Evolutionary conservation across 2,329 filamentous ascomycete genomes (phyloP).

Genomic region (Fusarium penzigii): DNA sequence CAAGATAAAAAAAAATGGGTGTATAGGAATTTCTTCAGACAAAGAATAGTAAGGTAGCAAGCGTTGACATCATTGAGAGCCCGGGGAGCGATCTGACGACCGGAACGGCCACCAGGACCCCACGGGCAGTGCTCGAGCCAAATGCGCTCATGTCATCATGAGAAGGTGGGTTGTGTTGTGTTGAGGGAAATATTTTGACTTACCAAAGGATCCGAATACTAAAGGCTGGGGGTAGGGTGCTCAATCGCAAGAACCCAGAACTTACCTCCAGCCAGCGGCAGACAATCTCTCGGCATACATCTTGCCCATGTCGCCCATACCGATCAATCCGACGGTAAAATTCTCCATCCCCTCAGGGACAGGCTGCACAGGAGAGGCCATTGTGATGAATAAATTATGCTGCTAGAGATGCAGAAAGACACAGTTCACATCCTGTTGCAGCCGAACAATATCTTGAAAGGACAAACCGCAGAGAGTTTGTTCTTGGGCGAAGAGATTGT

Average conservation of each 20-base stretch:
- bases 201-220: slow-evolving; percentile 12
- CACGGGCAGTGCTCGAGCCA: slow-evolving; percentile 95
- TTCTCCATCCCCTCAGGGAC: slow-evolving; percentile 57
- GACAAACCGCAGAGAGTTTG: slow-evolving; percentile 11
- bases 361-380: slow-evolving; percentile 29
- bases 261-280: slow-evolving; percentile 91
- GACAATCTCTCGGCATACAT: slow-evolving; percentile 93
- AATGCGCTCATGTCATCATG: slow-evolving; percentile 99
- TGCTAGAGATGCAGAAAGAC: slow-evolving; percentile 24
- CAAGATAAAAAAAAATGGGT: slow-evolving; percentile 11
- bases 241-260: slow-evolving; percentile 25
- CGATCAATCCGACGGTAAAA: slow-evolving; percentile 89
- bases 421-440: slow-evolving; percentile 31
- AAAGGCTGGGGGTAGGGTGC: slow-evolving; percentile 13
- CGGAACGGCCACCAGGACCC: slow-evolving; percentile 71
- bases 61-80: slow-evolving; percentile 97
- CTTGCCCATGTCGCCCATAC: slow-evolving; percentile 99
- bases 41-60: slow-evolving; percentile 88
- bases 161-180: slow-evolving; percentile 23
- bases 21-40: slow-evolving; percentile 67
- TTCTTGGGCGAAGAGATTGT: slow-evolving; percentile 5
- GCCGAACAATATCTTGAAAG: slow-evolving; percentile 10
- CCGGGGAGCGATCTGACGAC: slow-evolving; percentile 59
- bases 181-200: slow-evolving; percentile 19
- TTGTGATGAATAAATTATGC: slow-evolving; percentile 22